Evolutionary conservation across 2,329 filamentous ascomycete genomes (phyloP).

Genomic region (Claviceps pazoutovae): DNA sequence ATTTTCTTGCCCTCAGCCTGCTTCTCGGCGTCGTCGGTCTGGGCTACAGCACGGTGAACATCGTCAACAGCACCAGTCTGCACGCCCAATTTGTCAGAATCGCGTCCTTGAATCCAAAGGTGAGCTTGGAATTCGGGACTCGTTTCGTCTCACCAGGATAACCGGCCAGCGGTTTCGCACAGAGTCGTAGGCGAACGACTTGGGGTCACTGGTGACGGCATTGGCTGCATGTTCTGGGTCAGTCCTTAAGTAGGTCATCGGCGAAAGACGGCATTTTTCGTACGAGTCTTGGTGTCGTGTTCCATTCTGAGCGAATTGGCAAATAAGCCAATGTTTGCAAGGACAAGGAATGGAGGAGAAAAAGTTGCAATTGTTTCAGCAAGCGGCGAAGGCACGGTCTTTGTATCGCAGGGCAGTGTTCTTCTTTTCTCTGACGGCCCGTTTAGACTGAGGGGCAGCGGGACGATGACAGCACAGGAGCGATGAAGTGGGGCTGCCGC

Average conservation of each 20-base stretch:
- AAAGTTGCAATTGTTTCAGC: not conserved
- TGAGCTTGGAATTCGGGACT: no score
- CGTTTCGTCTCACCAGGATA: conserved; percentile 55
- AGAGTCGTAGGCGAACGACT: conserved; percentile 76
- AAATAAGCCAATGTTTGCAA: not conserved
- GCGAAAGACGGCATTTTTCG: conserved; percentile 18
- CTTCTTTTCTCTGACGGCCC: no score
- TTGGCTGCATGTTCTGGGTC: conserved; percentile 38
- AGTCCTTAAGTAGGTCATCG: not conserved
- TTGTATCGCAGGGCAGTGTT: no score
- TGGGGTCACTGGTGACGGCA: conserved; percentile 67
- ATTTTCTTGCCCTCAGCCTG: conserved; percentile 74
- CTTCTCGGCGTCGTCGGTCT: conserved; percentile 47
- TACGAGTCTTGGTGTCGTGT: conserved; percentile 60
- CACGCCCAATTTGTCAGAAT: not conserved
- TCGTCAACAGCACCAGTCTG: conserved; percentile 91
- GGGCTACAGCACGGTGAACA: conserved; percentile 60
- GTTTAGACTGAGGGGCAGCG: no score
- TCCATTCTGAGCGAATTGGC: conserved; percentile 41
- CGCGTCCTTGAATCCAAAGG: not conserved
- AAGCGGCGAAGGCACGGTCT: not conserved
- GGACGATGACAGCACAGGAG: no score
- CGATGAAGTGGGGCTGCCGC: no score
- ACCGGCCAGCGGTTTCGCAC: conserved; percentile 84
- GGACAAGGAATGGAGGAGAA: not conserved